A percentile compares a stretch with the other conserved stretches of the same genome.
These are phyloP conservation scores for Bolboschoenus planiculmis DNA, from an alignment of 176 grass and related monocot genomes.

Conservation along the genomic window DNA sequence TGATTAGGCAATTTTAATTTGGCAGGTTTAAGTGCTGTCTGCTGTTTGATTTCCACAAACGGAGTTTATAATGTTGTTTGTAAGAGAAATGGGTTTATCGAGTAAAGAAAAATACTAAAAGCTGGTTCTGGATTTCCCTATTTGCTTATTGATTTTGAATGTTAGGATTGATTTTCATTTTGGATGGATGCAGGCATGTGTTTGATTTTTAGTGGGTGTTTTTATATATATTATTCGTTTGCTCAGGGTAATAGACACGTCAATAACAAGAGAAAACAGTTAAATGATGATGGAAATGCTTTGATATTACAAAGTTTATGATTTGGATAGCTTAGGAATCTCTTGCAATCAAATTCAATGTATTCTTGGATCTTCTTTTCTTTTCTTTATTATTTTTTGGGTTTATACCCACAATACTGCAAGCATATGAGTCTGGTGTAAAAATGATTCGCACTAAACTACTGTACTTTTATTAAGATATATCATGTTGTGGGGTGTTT, in stretches of 20 bases:
- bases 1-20: neutral
- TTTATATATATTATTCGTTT: neutral
- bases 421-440: neutral
- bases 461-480: neutral
- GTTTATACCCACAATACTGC: neutral
- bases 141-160: neutral
- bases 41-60: neutral
- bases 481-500: neutral
- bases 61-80: neutral
- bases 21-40: too few species aligned
- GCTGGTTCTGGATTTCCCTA: neutral
- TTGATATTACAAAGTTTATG: neutral
- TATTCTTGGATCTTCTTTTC: neutral
- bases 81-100: neutral
- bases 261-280: too few species aligned
- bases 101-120: neutral
- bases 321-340: neutral
- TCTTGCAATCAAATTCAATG: neutral
- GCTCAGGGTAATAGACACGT: neutral
- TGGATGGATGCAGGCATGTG: neutral
- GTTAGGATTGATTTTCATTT: neutral
- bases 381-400: neutral
- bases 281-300: neutral
- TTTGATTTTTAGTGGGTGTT: neutral
- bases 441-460: neutral